Evolutionary conservation across 345 rosid species (phyloP).

Genomic region (Zanthoxylum bungeanum): DNA sequence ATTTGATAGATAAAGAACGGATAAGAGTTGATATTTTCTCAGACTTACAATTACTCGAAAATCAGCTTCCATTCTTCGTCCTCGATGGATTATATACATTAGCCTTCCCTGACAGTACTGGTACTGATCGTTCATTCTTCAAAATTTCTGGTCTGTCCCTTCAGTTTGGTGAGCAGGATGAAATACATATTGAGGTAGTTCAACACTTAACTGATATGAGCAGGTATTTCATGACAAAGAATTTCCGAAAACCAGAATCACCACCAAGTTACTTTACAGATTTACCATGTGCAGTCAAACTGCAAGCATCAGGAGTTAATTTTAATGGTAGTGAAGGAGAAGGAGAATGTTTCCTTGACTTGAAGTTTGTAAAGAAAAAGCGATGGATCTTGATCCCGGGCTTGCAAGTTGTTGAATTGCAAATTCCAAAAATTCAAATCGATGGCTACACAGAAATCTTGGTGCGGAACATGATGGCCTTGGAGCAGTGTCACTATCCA

Average conservation of each 20-base stretch:
- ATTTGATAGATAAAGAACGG: background rate
- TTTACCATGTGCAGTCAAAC: background rate
- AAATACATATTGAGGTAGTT: background rate
- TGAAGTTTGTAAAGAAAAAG: background rate
- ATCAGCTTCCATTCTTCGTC: no score
- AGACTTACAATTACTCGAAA: no score
- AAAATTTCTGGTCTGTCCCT: background rate
- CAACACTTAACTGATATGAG: slow-evolving; percentile 12
- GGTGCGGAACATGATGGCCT: slow-evolving; percentile 21
- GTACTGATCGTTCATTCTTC: no score
- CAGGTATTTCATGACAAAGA: background rate
- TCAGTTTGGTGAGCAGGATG: no score
- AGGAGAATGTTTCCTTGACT: background rate
- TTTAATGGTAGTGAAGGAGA: background rate
- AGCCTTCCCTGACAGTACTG: background rate
- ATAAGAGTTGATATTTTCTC: accelerated
- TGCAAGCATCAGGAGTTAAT: slow-evolving; percentile 16
- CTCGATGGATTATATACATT: no score
- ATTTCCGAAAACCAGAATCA: no score
- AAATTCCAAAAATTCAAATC: background rate
- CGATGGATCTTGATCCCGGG: background rate
- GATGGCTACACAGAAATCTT: slow-evolving; percentile 12
- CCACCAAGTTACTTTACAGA: no score
- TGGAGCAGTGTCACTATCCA: slow-evolving; percentile 15
- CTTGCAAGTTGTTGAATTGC: background rate